Base-by-base conservation (phyloP, 1,284 basidiomycete genomes). In the Microbotryomycetes sp. region DNA sequence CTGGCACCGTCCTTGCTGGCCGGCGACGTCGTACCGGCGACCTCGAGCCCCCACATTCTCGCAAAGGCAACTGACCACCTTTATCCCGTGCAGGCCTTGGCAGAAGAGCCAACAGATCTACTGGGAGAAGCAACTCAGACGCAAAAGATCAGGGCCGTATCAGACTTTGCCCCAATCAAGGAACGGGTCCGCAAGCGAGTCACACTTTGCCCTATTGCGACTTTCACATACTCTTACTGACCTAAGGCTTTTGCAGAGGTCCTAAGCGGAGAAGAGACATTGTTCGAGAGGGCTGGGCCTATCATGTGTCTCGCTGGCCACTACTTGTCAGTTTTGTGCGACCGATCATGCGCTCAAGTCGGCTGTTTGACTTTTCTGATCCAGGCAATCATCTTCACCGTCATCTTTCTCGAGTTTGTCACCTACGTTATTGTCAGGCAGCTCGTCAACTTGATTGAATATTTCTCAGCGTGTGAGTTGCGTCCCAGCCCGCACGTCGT, bases 91-190 rank as follows among this genome's bases (percentile, higher is more conserved):
- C 52, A 62, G 57, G 65, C 65, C 2, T 53, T 67, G 3, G 54
- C 62, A 6, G 65, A 67, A 26, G 62, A 64, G 45, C 47, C 58
- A 2, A 24, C 4, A 28, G 31, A 47, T 9, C 31, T 23, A 1
- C 9, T 52, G 5, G 50, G 41, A 23, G 58, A 51, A 21, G 56
- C 56, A 45, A 52, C 48, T 21, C 78, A 81, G 31, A 79, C 83
- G 29, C 80, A 86, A 71, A 91, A 90, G 76, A 84, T 96, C 16
- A 86, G 88, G 55, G 91, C 91, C 0, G 78, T 93, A 49, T 90
- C 87, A 11, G 92, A 96, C 75, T 97, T 94, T 73, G 92, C 92
- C 1, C 92, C 92, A 0, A 84, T 97, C 21, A 89, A 93, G 73
- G 76, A 89, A 67, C 85, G 81, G 71, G 85, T 94, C 29, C 83